Evolutionary conservation across 805 yeast species (phyloP).

Genomic region (Saturnispora serradocipensis): DNA sequence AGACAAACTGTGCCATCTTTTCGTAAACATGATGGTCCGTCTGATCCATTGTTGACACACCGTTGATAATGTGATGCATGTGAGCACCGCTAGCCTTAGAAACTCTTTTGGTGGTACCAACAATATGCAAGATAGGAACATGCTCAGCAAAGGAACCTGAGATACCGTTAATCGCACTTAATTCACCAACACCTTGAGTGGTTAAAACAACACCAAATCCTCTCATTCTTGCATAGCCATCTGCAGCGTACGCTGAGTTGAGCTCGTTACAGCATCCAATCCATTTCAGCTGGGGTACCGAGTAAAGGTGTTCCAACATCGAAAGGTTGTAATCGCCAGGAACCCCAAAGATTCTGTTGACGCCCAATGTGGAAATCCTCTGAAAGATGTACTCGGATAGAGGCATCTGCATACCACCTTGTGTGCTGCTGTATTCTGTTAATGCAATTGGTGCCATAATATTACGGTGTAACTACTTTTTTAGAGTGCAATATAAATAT

Average conservation of each 20-base stretch:
- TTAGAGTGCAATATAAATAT: background rate
- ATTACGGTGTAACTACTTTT: background rate
- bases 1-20: slow-evolving; percentile 46
- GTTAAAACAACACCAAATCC: slow-evolving; percentile 60
- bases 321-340: slow-evolving; percentile 72
- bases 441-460: slow-evolving; percentile 18
- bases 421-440: background rate
- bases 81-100: slow-evolving; percentile 23
- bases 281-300: slow-evolving; percentile 46
- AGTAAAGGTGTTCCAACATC: slow-evolving; percentile 58
- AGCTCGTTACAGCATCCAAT: slow-evolving; percentile 83
- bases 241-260: slow-evolving; percentile 84
- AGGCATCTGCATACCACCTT: slow-evolving; percentile 23
- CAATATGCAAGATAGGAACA: slow-evolving; percentile 74
- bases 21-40: slow-evolving; percentile 65
- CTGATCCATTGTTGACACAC: slow-evolving; percentile 30
- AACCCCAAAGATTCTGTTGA: slow-evolving; percentile 61
- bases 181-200: slow-evolving; percentile 87
- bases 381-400: slow-evolving; percentile 59
- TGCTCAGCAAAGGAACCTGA: slow-evolving; percentile 78
- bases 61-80: slow-evolving; percentile 56
- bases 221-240: slow-evolving; percentile 65
- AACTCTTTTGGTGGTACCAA: slow-evolving; percentile 58
- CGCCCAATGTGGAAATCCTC: slow-evolving; percentile 46
- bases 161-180: slow-evolving; percentile 74